These are phyloP conservation scores for Cercospora sesami DNA, from an alignment of 2,329 filamentous ascomycete species.

Conservation along the genomic window DNA sequence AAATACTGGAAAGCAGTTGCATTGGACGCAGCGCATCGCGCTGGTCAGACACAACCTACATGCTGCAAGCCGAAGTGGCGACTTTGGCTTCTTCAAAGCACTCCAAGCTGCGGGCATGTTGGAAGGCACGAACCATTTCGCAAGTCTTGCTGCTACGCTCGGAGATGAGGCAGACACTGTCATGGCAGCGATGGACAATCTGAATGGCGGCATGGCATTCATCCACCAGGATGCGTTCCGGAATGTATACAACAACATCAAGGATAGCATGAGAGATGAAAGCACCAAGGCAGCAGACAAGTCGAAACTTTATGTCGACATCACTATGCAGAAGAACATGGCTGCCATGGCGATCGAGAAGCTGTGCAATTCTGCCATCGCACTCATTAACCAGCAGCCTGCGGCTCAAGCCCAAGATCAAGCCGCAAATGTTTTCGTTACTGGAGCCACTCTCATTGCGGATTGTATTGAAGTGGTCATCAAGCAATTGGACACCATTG, in stretches of 20 bases:
- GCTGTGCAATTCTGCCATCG: conserved; percentile 47
- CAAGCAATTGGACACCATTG: conserved; percentile 44
- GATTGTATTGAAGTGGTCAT: conserved; percentile 48
- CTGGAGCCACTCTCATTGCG: conserved; percentile 47
- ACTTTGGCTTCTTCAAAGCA: conserved; percentile 51
- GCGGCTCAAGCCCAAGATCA: conserved; percentile 42
- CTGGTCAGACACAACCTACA: conserved; percentile 50
- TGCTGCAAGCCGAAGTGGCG: conserved; percentile 45
- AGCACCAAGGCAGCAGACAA: conserved; percentile 33
- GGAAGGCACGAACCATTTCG: conserved; percentile 49
- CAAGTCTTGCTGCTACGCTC: conserved; percentile 43
- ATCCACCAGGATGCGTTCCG: conserved; percentile 51
- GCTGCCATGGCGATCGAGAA: conserved; percentile 51
- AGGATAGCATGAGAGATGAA: conserved; percentile 39
- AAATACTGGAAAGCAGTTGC: conserved; percentile 39
- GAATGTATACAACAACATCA: conserved; percentile 47
- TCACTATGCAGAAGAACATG: conserved; percentile 48
- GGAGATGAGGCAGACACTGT: conserved; percentile 47
- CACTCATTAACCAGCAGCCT: conserved; percentile 47
- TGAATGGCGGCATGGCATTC: conserved; percentile 49
- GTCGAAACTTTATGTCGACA: conserved; percentile 47
- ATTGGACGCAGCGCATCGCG: conserved; percentile 50
- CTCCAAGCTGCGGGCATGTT: conserved; percentile 48
- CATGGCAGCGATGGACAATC: conserved; percentile 48
- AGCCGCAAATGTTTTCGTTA: conserved; percentile 49